Evolutionary conservation across 768 basidiomycete genomes (phyloP).

Genomic region (Daedaleopsis nitida): DNA sequence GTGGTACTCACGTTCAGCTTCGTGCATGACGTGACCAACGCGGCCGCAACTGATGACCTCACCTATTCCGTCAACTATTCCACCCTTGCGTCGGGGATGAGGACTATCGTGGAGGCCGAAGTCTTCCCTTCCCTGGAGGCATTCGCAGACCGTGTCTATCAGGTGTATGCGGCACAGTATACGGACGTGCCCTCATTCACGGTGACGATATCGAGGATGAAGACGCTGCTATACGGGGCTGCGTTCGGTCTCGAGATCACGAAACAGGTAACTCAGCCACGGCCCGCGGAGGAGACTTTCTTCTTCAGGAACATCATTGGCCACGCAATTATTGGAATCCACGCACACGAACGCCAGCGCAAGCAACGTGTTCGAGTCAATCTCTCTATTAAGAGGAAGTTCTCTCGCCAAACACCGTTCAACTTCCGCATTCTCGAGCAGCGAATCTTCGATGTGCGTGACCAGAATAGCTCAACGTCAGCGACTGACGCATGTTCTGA

Average conservation of each 20-base stretch:
- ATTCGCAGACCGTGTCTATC: constrained; percentile 44
- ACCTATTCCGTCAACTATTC: constrained; percentile 68
- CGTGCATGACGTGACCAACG: constrained; percentile 47
- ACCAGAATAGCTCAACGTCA: constrained; percentile 2
- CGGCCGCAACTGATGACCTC: constrained; percentile 58
- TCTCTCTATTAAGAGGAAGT: constrained; percentile 38
- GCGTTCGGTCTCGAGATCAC: constrained; percentile 42
- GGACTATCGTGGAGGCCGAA: constrained; percentile 30
- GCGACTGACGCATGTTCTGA: not conserved
- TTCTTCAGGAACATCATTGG: constrained; percentile 47
- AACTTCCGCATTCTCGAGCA: constrained; percentile 45
- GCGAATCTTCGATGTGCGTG: constrained; percentile 38
- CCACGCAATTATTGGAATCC: constrained; percentile 65
- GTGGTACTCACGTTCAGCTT: constrained; percentile 55
- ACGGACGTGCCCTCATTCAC: constrained; percentile 38
- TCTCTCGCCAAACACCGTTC: constrained; percentile 25
- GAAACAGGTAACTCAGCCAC: constrained; percentile 21
- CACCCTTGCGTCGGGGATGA: constrained; percentile 34
- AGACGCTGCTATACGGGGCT: constrained; percentile 55
- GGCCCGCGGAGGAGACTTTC: constrained; percentile 14
- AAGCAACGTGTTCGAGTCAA: constrained; percentile 62
- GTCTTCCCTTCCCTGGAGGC: constrained; percentile 48
- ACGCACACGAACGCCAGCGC: constrained; percentile 63
- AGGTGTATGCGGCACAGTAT: constrained; percentile 39
- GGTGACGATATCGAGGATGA: constrained; percentile 49